A percentile compares a stretch with the other conserved stretches of the same genome.
These are phyloP conservation scores for Annulohypoxylon nitens DNA, from an alignment of 495 filamentous ascomycete species.

Conservation along the genomic window DNA sequence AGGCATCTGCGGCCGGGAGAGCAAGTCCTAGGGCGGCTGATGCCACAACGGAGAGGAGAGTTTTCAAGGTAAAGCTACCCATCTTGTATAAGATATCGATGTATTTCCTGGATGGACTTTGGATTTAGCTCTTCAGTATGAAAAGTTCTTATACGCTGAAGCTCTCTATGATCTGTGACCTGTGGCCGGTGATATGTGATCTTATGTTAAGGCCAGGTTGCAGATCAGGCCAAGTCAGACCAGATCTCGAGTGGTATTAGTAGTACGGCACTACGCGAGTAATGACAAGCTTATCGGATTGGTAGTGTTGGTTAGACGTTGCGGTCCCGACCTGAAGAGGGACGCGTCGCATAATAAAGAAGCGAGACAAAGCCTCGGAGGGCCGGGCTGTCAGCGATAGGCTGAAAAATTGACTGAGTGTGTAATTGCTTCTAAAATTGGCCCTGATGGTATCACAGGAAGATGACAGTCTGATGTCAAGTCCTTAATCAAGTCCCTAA, in stretches of 20 bases:
- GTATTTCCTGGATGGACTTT: not conserved
- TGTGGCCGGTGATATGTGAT: not conserved
- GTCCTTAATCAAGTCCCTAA: constrained; percentile 15
- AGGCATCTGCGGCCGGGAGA: constrained; percentile 25
- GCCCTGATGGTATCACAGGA: constrained; percentile 28
- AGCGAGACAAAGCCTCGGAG: not conserved
- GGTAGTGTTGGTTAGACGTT: not conserved
- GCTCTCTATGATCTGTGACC: not conserved
- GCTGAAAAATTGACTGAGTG: constrained; percentile 21
- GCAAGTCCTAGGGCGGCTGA: constrained; percentile 31
- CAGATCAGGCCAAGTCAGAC: not conserved
- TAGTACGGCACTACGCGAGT: constrained; percentile 22
- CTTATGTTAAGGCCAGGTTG: not conserved
- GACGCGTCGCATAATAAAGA: not conserved
- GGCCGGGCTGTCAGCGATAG: constrained; percentile 22
- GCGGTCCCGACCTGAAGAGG: not conserved
- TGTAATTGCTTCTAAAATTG: constrained; percentile 36
- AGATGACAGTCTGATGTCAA: constrained; percentile 36
- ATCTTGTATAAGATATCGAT: constrained; percentile 4
- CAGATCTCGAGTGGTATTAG: constrained; percentile 10
- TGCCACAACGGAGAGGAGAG: constrained; percentile 8
- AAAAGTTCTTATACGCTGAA: not conserved
- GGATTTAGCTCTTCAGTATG: not conserved
- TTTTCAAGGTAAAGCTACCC: constrained; percentile 27
- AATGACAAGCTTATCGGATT: constrained; percentile 1